Conservation (phyloP, 805 yeast species). For the Cyberlindnera petersonii region DNA sequence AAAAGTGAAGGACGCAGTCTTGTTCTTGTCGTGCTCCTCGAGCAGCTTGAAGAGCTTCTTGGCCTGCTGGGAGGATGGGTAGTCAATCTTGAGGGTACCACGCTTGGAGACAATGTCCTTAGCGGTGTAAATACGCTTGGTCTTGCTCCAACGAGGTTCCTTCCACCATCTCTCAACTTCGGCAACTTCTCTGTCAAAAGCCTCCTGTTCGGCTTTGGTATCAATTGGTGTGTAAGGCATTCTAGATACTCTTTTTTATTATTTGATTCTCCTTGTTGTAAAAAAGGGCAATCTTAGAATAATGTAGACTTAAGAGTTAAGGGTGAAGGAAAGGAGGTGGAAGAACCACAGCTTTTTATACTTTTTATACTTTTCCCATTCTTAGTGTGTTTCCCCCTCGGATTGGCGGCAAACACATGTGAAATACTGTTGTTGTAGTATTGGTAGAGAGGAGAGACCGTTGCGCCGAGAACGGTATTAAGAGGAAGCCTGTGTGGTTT, state of each 20-base stretch:
- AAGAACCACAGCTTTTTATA: constrained; percentile 1
- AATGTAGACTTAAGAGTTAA: too few species aligned
- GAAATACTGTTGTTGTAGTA: not conserved
- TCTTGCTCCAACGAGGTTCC: constrained; percentile 84
- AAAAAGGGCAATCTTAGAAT: not conserved
- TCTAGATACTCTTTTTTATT: not conserved
- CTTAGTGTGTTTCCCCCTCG: not conserved
- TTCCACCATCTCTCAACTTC: constrained; percentile 89
- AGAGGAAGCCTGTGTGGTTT: not conserved
- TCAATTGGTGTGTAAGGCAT: constrained; percentile 22
- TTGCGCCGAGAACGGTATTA: not conserved
- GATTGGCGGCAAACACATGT: constrained; percentile 3
- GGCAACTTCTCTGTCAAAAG: constrained; percentile 47
- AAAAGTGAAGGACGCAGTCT: constrained; percentile 81
- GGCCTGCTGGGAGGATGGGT: constrained; percentile 77
- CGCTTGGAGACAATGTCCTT: constrained; percentile 88
- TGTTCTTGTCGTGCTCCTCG: constrained; percentile 64
- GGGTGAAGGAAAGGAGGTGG: not conserved
- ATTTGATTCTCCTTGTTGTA: not conserved
- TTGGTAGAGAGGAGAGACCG: not conserved
- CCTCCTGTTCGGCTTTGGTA: constrained; percentile 22
- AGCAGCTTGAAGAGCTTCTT: constrained; percentile 73
- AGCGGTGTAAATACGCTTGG: constrained; percentile 84
- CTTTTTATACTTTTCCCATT: not conserved
- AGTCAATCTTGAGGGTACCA: constrained; percentile 67